Evolutionary conservation across 2,329 filamentous ascomycete genomes (phyloP).

Genomic region (Pseudocercospora eumusae): DNA sequence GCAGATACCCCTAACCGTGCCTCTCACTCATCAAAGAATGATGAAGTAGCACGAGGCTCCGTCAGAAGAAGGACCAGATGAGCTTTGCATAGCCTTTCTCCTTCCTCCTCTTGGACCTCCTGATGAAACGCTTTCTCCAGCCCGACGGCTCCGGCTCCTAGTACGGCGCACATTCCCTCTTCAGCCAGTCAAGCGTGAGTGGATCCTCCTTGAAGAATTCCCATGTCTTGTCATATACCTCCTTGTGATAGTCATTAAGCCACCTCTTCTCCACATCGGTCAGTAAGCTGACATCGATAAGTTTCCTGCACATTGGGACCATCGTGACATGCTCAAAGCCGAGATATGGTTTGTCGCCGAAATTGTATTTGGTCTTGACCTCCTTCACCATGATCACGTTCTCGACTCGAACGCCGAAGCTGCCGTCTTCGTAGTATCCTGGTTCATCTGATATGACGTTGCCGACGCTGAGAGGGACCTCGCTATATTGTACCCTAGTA

Average conservation of each 20-base stretch:
- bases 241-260: slow-evolving; percentile 81
- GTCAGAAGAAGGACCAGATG: background rate
- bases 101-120: background rate
- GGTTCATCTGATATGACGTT: slow-evolving; percentile 95
- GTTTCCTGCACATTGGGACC: slow-evolving; percentile 88
- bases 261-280: slow-evolving; percentile 75
- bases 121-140: background rate
- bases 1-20: background rate
- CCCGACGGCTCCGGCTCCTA: background rate
- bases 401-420: slow-evolving; percentile 93
- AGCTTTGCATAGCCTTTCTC: background rate
- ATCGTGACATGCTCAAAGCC: slow-evolving; percentile 97
- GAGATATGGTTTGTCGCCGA: slow-evolving; percentile 90
- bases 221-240: slow-evolving; percentile 80
- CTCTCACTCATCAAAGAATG: background rate
- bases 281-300: slow-evolving; percentile 75
- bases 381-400: slow-evolving; percentile 92
- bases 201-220: slow-evolving; percentile 72
- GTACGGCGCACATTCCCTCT: slow-evolving; percentile 77
- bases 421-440: slow-evolving; percentile 94
- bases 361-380: slow-evolving; percentile 80
- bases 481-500: slow-evolving; percentile 84
- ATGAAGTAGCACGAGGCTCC: background rate
- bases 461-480: slow-evolving; percentile 84
- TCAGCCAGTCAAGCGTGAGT: slow-evolving; percentile 74